Evolutionary conservation across 192 early-diverging fungal genomes (phyloP).

Genomic region (Mortierella alpina): DNA sequence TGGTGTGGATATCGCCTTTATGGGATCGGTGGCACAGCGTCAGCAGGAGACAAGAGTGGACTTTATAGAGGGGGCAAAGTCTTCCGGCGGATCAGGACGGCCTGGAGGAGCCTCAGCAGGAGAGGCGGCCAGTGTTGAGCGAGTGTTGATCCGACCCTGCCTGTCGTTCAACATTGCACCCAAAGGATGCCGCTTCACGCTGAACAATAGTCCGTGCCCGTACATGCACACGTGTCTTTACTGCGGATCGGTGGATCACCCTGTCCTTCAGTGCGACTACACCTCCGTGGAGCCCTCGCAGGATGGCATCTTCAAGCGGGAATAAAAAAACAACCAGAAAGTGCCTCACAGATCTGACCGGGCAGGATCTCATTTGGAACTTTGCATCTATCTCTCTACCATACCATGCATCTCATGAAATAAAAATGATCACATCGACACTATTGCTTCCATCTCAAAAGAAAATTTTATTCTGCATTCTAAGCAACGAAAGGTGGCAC

Average conservation of each 20-base stretch:
- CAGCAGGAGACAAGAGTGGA: background rate
- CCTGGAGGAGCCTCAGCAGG: background rate
- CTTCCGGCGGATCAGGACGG: background rate
- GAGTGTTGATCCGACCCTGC: slow-evolving; percentile 38
- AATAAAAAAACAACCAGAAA: background rate
- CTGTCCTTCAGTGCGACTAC: slow-evolving; percentile 45
- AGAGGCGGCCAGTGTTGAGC: background rate
- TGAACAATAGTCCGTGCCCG: slow-evolving; percentile 42
- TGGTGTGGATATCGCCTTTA: background rate
- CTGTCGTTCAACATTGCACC: slow-evolving; percentile 53
- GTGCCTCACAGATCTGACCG: too few species aligned
- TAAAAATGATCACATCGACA: background rate
- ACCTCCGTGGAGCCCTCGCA: slow-evolving; percentile 34
- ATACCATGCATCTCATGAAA: background rate
- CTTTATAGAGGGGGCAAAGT: too few species aligned
- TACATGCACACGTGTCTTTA: slow-evolving; percentile 48
- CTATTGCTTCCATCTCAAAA: slow-evolving; percentile 39
- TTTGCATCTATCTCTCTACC: slow-evolving; percentile 1
- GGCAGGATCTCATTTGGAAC: too few species aligned
- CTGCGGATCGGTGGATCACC: slow-evolving; percentile 42
- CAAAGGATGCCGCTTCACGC: slow-evolving; percentile 46
- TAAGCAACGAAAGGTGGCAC: background rate
- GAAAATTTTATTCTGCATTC: slow-evolving; percentile 48
- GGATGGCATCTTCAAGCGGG: slow-evolving; percentile 11
- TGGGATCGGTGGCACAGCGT: background rate